These are phyloP conservation scores for Talaromyces atroroseus DNA, from an alignment of 2,329 filamentous ascomycete species.

Conservation along the genomic window DNA sequence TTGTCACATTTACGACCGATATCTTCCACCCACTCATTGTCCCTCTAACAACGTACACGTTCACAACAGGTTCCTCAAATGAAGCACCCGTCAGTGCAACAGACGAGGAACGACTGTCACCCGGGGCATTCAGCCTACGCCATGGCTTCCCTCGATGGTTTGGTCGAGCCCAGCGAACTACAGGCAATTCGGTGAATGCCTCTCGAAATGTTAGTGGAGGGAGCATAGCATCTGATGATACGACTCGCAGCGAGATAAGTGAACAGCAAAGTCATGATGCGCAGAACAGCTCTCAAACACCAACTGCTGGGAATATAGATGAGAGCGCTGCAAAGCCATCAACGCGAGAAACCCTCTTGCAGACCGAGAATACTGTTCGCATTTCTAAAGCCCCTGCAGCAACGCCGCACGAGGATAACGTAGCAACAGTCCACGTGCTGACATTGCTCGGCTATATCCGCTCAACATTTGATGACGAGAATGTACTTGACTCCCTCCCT, in stretches of 20 bases:
- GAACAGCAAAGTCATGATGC: conserved; percentile 3
- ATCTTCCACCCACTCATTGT: conserved; percentile 93
- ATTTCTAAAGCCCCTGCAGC: conserved; percentile 15
- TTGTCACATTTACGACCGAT: conserved; percentile 84
- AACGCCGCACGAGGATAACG: conserved; percentile 20
- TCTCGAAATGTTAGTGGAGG: conserved; percentile 43
- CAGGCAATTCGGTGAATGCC: conserved; percentile 27
- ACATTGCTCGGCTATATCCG: conserved; percentile 76
- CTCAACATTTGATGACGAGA: conserved; percentile 72
- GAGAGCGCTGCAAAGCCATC: neutral
- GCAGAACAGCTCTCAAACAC: conserved; percentile 7
- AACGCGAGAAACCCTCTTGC: too few species aligned
- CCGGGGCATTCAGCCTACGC: conserved; percentile 82
- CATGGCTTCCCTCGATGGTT: conserved; percentile 94
- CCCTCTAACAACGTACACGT: conserved; percentile 89
- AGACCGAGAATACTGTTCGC: neutral
- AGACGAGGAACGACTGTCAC: conserved; percentile 75
- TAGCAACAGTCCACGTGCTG: conserved; percentile 51
- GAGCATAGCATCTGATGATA: conserved; percentile 17
- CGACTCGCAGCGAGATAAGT: neutral
- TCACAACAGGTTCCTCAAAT: conserved; percentile 71
- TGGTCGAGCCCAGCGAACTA: conserved; percentile 50
- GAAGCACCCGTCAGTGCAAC: conserved; percentile 74
- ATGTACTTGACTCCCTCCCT: conserved; percentile 70
- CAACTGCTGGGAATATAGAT: neutral